A percentile compares a stretch with the other conserved stretches of the same genome.
Conservation (phyloP, 192 early-diverging fungal genomes). For the Gaertneriomyces sp. region DNA sequence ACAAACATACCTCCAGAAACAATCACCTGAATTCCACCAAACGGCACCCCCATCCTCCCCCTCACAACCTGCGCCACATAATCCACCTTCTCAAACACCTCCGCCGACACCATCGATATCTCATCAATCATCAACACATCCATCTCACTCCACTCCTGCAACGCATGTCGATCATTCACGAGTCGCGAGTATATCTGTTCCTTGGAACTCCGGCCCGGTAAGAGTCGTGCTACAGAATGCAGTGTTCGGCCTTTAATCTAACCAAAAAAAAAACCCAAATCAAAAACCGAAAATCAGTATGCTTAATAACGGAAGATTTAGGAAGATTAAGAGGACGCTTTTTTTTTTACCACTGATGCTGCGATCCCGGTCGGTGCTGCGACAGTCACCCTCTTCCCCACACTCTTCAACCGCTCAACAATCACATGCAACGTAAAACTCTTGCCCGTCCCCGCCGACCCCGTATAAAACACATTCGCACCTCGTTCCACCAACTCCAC, state of each 20-base stretch:
- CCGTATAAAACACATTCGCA: constrained; percentile 13
- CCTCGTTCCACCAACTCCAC: constrained; percentile 11
- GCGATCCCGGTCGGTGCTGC: constrained; percentile 46
- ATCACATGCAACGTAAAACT: constrained; percentile 6
- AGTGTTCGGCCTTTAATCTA: constrained; percentile 39
- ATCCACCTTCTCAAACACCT: constrained; percentile 13
- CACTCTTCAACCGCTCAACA: not conserved
- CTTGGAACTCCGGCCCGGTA: constrained; percentile 4
- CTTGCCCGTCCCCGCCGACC: constrained; percentile 12
- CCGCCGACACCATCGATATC: constrained; percentile 39
- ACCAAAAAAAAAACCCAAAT: not conserved
- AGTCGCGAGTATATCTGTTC: constrained; percentile 1
- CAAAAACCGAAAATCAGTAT: not conserved
- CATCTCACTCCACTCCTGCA: constrained; percentile 17
- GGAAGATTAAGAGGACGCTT: too few relatives aligned
- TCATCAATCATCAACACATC: constrained; percentile 42
- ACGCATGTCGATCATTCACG: constrained; percentile 2
- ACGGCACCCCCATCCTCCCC: constrained; percentile 13
- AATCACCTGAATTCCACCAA: constrained; percentile 45
- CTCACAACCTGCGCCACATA: not conserved
- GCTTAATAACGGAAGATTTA: not conserved
- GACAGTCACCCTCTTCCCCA: constrained; percentile 3
- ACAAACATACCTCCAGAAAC: constrained; percentile 38
- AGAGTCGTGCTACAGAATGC: constrained; percentile 23
- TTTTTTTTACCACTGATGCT: constrained; percentile 27